Evolutionary conservation across 2,329 filamentous ascomycete genomes (phyloP).

Genomic region (Sordariomycetes sp.): DNA sequence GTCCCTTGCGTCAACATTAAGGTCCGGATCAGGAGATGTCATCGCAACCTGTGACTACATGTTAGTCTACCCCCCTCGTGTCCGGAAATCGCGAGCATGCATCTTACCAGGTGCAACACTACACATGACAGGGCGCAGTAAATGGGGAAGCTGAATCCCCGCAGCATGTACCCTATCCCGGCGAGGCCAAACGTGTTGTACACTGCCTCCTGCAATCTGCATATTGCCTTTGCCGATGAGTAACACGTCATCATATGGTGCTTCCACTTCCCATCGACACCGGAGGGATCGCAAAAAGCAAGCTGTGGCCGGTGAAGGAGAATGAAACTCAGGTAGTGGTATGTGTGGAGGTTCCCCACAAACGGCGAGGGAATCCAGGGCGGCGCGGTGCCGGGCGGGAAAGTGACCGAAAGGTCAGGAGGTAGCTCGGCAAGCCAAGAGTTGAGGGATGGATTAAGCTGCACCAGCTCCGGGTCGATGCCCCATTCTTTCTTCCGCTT

Average conservation of each 20-base stretch:
- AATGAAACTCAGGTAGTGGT: slow-evolving; percentile 76
- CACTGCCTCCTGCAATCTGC: slow-evolving; percentile 75
- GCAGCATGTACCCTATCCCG: slow-evolving; percentile 81
- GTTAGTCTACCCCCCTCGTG: background rate
- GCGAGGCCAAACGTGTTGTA: slow-evolving; percentile 62
- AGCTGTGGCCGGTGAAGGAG: slow-evolving; percentile 82
- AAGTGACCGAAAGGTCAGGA: slow-evolving; percentile 62
- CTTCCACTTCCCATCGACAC: slow-evolving; percentile 66
- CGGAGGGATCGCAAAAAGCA: slow-evolving; percentile 60
- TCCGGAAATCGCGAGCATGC: slow-evolving; percentile 6
- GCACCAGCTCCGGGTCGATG: slow-evolving; percentile 68
- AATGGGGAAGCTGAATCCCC: slow-evolving; percentile 91
- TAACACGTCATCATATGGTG: slow-evolving; percentile 80
- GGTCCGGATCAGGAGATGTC: slow-evolving; percentile 80
- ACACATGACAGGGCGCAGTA: slow-evolving; percentile 85
- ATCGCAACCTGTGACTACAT: slow-evolving; percentile 57
- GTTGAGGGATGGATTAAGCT: slow-evolving; percentile 64
- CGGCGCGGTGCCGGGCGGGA: slow-evolving; percentile 63
- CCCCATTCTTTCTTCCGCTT: slow-evolving; percentile 78
- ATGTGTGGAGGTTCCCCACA: slow-evolving; percentile 77
- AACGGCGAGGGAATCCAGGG: slow-evolving; percentile 82
- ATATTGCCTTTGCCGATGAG: slow-evolving; percentile 70
- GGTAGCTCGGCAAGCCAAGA: slow-evolving; percentile 69
- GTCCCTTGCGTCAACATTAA: slow-evolving; percentile 72
- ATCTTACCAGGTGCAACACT: slow-evolving; percentile 78